A percentile compares a stretch with the other conserved stretches of the same genome.
phyloP scores from a whole-genome alignment of 805 yeast genomes.

The Grigorovia transvaalensis region DNA sequence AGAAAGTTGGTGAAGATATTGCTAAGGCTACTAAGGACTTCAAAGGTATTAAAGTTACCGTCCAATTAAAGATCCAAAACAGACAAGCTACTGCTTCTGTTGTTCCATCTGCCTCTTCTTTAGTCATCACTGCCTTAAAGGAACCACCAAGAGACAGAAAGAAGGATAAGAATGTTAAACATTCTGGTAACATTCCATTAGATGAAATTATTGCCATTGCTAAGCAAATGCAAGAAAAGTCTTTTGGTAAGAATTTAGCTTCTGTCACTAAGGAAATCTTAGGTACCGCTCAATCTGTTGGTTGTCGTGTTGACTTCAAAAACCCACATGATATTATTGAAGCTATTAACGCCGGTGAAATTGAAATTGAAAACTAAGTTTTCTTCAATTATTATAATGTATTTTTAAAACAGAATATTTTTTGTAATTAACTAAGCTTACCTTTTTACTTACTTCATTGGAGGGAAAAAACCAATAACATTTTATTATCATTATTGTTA shows the following conservation, averaged over 20 bases:
- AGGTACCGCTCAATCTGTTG: conserved; percentile 99
- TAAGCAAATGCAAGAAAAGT: conserved; percentile 93
- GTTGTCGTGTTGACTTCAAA: conserved; percentile 98
- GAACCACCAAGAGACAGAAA: conserved; percentile 99
- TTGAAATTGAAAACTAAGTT: conserved; percentile 47
- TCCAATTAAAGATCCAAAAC: conserved; percentile 97
- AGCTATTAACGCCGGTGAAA: conserved; percentile 97
- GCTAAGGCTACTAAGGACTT: conserved; percentile 99
- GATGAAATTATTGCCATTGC: conserved; percentile 96
- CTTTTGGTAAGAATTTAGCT: conserved; percentile 94
- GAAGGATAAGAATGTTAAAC: conserved; percentile 99
- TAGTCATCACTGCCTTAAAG: conserved; percentile 97
- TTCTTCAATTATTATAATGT: conserved; percentile 4
- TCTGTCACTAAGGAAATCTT: conserved; percentile 97
- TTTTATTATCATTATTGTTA: background rate
- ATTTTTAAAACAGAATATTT: background rate
- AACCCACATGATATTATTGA: conserved; percentile 99
- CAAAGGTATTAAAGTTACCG: conserved; percentile 99
- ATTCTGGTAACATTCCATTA: conserved; percentile 96
- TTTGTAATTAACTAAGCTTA: background rate
- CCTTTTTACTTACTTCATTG: background rate
- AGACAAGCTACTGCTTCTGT: conserved; percentile 99
- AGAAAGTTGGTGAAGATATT: conserved; percentile 99
- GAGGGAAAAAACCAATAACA: background rate
- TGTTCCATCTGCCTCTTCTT: conserved; percentile 98